Conservation (phyloP, 768 basidiomycete genomes). For the Leucocoprinus birnbaumii region DNA sequence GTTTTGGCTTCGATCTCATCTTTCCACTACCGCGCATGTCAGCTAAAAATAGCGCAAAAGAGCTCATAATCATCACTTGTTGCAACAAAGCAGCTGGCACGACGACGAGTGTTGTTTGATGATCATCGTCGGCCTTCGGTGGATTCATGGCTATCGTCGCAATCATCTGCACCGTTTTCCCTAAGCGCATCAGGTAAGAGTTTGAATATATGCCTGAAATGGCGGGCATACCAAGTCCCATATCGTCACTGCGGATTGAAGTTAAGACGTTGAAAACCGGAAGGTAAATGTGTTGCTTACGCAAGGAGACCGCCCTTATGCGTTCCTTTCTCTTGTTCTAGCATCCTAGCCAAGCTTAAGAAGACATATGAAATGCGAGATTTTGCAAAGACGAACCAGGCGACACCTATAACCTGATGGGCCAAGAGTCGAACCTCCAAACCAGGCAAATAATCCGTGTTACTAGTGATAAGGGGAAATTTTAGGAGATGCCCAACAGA, state of each 20-base stretch:
- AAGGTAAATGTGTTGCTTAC: conserved; percentile 24
- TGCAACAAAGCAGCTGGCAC: conserved; percentile 74
- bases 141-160: conserved; percentile 72
- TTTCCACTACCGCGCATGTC: conserved; percentile 49
- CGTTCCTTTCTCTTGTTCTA: conserved; percentile 51
- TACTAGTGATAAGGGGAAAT: conserved; percentile 26
- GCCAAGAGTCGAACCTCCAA: conserved; percentile 67
- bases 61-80: conserved; percentile 39
- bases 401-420: conserved; percentile 77
- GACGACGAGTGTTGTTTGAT: conserved; percentile 65
- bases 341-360: conserved; percentile 45
- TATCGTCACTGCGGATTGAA: conserved; percentile 49
- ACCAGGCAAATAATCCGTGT: conserved; percentile 60
- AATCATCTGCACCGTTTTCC: conserved; percentile 79
- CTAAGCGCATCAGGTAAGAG: conserved; percentile 22
- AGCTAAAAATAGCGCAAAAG: background rate
- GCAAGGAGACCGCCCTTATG: conserved; percentile 67
- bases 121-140: conserved; percentile 41
- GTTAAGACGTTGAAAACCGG: conserved; percentile 2
- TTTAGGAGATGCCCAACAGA: background rate
- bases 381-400: conserved; percentile 41
- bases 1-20: conserved; percentile 71
- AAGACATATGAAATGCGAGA: background rate
- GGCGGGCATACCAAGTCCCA: conserved; percentile 51
- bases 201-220: background rate